Percentiles rank a stretch among this genome's conserved stretches.
Evolutionary conservation across 2,329 filamentous ascomycete species (phyloP).

Genomic region (Calonectria pseudoturangicola): DNA sequence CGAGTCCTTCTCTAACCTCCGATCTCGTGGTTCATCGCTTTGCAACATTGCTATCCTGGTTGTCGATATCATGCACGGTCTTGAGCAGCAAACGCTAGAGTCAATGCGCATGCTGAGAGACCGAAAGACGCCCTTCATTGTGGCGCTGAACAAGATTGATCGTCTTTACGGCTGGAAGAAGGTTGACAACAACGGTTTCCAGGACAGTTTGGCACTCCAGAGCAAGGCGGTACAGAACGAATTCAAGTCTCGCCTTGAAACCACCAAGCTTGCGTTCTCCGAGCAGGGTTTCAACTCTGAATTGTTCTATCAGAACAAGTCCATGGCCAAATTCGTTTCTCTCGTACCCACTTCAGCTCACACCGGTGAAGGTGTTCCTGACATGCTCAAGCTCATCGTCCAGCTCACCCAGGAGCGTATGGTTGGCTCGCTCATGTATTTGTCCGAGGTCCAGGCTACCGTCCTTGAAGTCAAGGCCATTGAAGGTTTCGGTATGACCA

Average conservation of each 20-base stretch:
- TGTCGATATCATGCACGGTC: conserved; percentile 99
- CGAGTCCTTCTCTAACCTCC: conserved; percentile 99
- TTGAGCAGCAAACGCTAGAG: conserved; percentile 97
- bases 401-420: conserved; percentile 97
- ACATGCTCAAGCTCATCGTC: conserved; percentile 97
- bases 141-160: conserved; percentile 99
- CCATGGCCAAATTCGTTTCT: conserved; percentile 95
- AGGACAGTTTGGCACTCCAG: conserved; percentile 91
- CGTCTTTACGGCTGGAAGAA: conserved; percentile 99
- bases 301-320: conserved; percentile 98
- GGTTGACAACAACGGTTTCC: conserved; percentile 98
- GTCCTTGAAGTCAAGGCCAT: conserved; percentile 99
- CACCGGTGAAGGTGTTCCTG: conserved; percentile 99
- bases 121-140: conserved; percentile 97
- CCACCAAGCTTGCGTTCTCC: conserved; percentile 94
- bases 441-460: conserved; percentile 97
- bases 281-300: conserved; percentile 99
- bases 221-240: conserved; percentile 95
- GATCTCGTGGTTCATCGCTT: conserved; percentile 96
- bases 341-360: conserved; percentile 97
- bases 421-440: conserved; percentile 97
- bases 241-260: conserved; percentile 91
- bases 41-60: conserved; percentile 99
- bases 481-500: conserved; percentile 98
- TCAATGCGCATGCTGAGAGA: conserved; percentile 96